Evolutionary conservation across 768 basidiomycete species (phyloP).

Genomic region (Leucosporidium scottii): DNA sequence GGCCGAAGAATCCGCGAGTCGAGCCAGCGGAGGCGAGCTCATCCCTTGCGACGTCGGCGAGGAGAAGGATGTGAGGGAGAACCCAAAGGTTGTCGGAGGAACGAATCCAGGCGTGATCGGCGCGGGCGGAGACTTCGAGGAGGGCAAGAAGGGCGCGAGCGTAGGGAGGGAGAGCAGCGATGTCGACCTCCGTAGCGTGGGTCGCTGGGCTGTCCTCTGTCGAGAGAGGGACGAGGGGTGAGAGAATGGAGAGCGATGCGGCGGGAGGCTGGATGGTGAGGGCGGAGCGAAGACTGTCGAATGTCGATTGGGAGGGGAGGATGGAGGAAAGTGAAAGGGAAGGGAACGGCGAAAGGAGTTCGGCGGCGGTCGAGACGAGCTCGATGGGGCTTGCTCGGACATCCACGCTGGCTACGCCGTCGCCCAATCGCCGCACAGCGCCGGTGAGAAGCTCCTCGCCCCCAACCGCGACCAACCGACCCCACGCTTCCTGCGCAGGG

Average conservation of each 20-base stretch:
- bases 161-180: slow-evolving; percentile 11
- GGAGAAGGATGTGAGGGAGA: slow-evolving; percentile 60
- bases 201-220: not conserved
- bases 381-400: slow-evolving; percentile 16
- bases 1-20: slow-evolving; percentile 33
- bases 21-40: slow-evolving; percentile 28
- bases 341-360: slow-evolving; percentile 1
- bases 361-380: slow-evolving; percentile 1
- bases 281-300: not conserved
- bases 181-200: not conserved
- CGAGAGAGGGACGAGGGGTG: slow-evolving; percentile 54
- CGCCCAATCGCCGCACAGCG: not conserved
- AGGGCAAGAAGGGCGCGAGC: slow-evolving; percentile 15
- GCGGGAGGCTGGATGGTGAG: slow-evolving; percentile 12
- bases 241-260: slow-evolving; percentile 44
- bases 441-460: not conserved
- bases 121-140: slow-evolving; percentile 16
- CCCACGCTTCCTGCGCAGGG: slow-evolving; percentile 16
- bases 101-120: slow-evolving; percentile 54
- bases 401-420: not conserved
- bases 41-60: slow-evolving; percentile 43
- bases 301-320: not conserved
- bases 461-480: not conserved
- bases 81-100: slow-evolving; percentile 58
- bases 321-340: not conserved